Conservation (phyloP, 2,329 filamentous ascomycete species). For the Monosporascus cannonballus region DNA sequence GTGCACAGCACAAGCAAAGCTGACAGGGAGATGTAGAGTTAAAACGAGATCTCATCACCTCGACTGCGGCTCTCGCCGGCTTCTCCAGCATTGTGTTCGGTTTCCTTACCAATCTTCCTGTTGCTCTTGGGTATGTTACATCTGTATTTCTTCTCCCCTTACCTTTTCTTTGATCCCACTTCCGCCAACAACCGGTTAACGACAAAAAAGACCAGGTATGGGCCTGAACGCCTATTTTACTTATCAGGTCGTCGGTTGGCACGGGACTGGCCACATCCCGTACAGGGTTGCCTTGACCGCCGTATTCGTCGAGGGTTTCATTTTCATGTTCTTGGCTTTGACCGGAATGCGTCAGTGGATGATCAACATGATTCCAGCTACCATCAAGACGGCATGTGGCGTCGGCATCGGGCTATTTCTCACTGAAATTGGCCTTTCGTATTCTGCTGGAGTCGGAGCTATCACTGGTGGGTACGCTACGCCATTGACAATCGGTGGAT, state of each 20-base stretch:
- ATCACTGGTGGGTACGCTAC: conserved; percentile 66
- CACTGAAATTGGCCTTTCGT: conserved; percentile 62
- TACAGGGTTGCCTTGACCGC: conserved; percentile 57
- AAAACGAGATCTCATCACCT: conserved; percentile 73
- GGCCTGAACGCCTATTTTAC: conserved; percentile 63
- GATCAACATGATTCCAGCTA: conserved; percentile 57
- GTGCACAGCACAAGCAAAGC: neutral
- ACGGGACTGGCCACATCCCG: conserved; percentile 49
- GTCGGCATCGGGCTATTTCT: conserved; percentile 61
- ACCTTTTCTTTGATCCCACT: too few relatives aligned
- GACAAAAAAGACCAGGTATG: conserved; percentile 51
- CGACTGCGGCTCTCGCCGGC: conserved; percentile 74
- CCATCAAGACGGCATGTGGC: conserved; percentile 59
- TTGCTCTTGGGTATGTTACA: conserved; percentile 61
- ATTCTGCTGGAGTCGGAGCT: conserved; percentile 75
- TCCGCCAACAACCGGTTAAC: neutral
- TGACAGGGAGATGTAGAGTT: conserved; percentile 37
- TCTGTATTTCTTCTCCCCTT: neutral
- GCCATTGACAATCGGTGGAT: conserved; percentile 73
- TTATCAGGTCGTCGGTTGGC: conserved; percentile 59
- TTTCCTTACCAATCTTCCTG: conserved; percentile 74
- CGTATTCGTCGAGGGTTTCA: conserved; percentile 58
- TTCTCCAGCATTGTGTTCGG: conserved; percentile 73
- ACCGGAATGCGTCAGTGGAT: conserved; percentile 70
- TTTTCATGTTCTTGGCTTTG: conserved; percentile 58